Conservation (phyloP, 2,329 filamentous ascomycete genomes). For the Venturia oleaginea region DNA sequence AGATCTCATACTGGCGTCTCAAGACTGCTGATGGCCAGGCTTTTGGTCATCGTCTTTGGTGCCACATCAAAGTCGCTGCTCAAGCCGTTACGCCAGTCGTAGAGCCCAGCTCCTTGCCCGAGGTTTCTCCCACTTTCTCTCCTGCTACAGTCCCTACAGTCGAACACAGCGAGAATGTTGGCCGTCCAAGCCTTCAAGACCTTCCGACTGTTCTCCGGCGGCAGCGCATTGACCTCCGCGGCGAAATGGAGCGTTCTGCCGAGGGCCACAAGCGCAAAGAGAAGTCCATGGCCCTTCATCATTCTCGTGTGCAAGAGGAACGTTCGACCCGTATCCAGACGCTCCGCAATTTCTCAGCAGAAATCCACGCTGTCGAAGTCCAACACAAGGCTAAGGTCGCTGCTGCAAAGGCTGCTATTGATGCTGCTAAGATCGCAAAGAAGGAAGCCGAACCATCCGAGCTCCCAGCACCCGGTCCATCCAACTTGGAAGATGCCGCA, state of each 20-base stretch:
- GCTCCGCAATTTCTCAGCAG: constrained; percentile 11
- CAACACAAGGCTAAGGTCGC: constrained; percentile 9
- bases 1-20: constrained; percentile 94
- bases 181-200: constrained; percentile 9
- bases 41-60: constrained; percentile 93
- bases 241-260: neutral
- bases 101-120: constrained; percentile 3
- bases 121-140: constrained; percentile 5
- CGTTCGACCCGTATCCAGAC: constrained; percentile 1
- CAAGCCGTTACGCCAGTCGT: neutral
- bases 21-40: constrained; percentile 70
- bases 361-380: constrained; percentile 8
- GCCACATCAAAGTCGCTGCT: constrained; percentile 64
- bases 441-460: constrained; percentile 1
- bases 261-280: constrained; percentile 4
- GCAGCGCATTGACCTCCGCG: constrained; percentile 6
- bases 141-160: neutral
- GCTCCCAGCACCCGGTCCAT: constrained; percentile 7
- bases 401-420: constrained; percentile 11
- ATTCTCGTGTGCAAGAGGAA: neutral
- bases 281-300: constrained; percentile 1
- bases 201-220: constrained; percentile 8
- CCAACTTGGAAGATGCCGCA: neutral
- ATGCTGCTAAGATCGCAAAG: constrained; percentile 7
- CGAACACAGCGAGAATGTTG: neutral